These are phyloP conservation scores for Triangularia verruculosa DNA, from an alignment of 2,329 filamentous ascomycete species.

Conservation along the genomic window DNA sequence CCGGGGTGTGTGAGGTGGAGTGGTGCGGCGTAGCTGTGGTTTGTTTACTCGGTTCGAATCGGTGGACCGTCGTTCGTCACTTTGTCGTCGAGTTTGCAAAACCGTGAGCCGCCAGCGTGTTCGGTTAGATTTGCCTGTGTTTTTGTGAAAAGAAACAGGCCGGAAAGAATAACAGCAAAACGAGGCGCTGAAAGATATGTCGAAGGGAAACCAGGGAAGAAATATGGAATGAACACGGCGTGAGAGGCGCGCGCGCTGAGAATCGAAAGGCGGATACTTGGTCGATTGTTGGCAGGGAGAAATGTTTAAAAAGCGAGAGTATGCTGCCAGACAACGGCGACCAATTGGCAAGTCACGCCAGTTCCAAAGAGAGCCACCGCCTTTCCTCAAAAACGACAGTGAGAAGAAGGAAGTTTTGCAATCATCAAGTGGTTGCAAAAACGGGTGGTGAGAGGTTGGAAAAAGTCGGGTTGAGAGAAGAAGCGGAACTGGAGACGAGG, in stretches of 20 bases:
- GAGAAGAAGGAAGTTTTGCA: slow-evolving; percentile 9
- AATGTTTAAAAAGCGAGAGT: slow-evolving; percentile 26
- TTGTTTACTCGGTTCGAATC: not conserved
- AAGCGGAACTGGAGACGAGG: too few species aligned
- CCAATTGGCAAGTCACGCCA: slow-evolving; percentile 6
- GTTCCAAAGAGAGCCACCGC: not conserved
- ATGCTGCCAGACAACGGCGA: slow-evolving; percentile 24
- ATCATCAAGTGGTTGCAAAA: slow-evolving; percentile 6
- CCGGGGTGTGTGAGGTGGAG: slow-evolving; percentile 10
- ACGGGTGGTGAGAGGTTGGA: slow-evolving; percentile 6
- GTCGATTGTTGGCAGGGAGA: slow-evolving; percentile 23
- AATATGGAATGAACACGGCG: not conserved
- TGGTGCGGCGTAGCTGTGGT: not conserved
- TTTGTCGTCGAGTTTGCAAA: not conserved
- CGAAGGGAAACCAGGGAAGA: slow-evolving; percentile 1
- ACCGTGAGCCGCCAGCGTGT: not conserved
- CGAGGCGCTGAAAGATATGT: slow-evolving; percentile 1
- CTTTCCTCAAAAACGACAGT: slow-evolving; percentile 17
- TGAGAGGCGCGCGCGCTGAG: not conserved
- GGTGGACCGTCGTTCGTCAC: not conserved
- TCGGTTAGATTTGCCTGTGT: not conserved
- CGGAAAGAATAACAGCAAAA: slow-evolving; percentile 5
- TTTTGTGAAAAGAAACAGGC: not conserved
- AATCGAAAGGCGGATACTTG: not conserved
- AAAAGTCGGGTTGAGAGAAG: slow-evolving; percentile 2